Conservation (phyloP, 163 green algal species). For the Scenedesmus sp. region DNA sequence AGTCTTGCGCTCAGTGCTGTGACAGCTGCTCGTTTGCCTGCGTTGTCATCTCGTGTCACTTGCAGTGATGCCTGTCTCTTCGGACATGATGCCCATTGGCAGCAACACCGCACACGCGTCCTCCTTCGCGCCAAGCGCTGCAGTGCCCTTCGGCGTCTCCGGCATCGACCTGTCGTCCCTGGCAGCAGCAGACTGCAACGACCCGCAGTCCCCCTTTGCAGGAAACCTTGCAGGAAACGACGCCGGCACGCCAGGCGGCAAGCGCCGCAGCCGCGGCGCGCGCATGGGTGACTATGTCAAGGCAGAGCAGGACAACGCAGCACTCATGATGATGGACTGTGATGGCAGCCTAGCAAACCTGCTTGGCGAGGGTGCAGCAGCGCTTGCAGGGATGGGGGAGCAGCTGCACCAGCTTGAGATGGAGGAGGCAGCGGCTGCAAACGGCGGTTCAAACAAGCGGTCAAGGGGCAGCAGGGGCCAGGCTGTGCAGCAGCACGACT, state of each 20-base stretch:
- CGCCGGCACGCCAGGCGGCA: slow-evolving; percentile 23
- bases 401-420: not conserved
- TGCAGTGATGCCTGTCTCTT: not conserved
- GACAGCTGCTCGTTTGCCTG: not conserved
- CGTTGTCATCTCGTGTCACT: not conserved
- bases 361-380: not conserved
- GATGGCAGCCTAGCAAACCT: not conserved
- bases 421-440: not conserved
- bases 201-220: not conserved
- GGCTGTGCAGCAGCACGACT: not conserved
- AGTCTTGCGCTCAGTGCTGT: not conserved
- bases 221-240: slow-evolving; percentile 5
- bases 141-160: not conserved
- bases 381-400: not conserved
- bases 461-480: slow-evolving; percentile 17
- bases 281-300: slow-evolving; percentile 43
- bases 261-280: slow-evolving; percentile 27
- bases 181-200: not conserved
- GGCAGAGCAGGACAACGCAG: slow-evolving; percentile 14
- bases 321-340: slow-evolving; percentile 1
- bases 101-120: not conserved
- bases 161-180: not conserved
- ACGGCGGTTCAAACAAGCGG: not conserved
- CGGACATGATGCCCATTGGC: not conserved
- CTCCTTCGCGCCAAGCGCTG: not conserved